These are phyloP conservation scores for Isoetes taiwanensis DNA, from an alignment of 75 land plant genomes.

Conservation along the genomic window DNA sequence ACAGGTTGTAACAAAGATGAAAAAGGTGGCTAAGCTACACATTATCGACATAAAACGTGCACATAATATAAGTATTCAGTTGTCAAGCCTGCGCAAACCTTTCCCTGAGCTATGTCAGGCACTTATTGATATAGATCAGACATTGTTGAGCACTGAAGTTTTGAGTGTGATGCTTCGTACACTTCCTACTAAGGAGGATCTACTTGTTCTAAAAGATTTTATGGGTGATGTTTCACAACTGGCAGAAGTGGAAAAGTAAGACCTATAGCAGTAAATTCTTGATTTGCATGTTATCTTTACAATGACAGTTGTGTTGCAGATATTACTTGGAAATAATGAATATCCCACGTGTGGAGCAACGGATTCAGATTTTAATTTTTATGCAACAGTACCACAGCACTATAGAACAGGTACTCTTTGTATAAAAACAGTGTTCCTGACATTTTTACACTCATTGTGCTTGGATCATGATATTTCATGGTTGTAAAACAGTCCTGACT, in stretches of 20 bases:
- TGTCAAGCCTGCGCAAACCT: slow-evolving; percentile 22
- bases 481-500: neutral
- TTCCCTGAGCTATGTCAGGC: slow-evolving; percentile 20
- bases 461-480: too few relatives aligned
- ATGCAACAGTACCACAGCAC: slow-evolving; percentile 15
- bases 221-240: slow-evolving; percentile 8
- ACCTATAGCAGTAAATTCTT: neutral
- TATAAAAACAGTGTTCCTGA: neutral
- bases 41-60: slow-evolving; percentile 24
- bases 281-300: neutral
- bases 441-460: neutral
- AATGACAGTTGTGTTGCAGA: slow-evolving; percentile 4
- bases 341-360: slow-evolving; percentile 15
- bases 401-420: slow-evolving; percentile 14
- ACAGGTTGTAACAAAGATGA: slow-evolving; percentile 3
- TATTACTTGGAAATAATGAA: slow-evolving; percentile 26
- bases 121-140: slow-evolving; percentile 11
- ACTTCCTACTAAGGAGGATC: slow-evolving; percentile 29
- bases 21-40: slow-evolving; percentile 10
- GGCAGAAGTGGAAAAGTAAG: slow-evolving; percentile 27
- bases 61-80: slow-evolving; percentile 26
- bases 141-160: slow-evolving; percentile 18
- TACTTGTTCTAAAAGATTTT: slow-evolving; percentile 12
- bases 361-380: slow-evolving; percentile 17
- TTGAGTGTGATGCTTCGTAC: slow-evolving; percentile 24